Evolutionary conservation across 2,329 filamentous ascomycete species (phyloP), one percentile per base, ranked within the genome.

Genomic region (Penicillium sp.): DNA sequence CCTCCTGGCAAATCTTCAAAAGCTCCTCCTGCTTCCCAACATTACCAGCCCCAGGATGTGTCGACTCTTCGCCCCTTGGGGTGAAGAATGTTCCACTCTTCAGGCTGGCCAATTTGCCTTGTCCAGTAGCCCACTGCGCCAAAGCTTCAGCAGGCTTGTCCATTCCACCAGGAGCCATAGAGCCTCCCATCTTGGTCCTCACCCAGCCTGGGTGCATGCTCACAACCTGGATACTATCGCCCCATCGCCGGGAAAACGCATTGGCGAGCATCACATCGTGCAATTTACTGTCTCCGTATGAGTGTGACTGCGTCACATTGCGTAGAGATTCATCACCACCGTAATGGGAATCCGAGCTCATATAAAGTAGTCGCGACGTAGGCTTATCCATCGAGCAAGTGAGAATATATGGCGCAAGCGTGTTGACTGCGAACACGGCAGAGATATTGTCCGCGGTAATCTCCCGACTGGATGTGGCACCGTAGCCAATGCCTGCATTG

Each of bases 401-500:
- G 3, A 87, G 72, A 5, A 86, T 74, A 61, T 85, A 87, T 0
- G 84, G 84, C 16, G 84, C 83, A 0, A 87, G 63, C 0, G 78
- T 82, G 62, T 87, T 87, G 46, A 85, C 82, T 0, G 81, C 77
- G 48, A 84, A 82, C 1, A 84, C 73, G 1, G 76, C 74, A 0
- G 82, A 79, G 22, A 84, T 73, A 10, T 76, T 77, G 42, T 83
- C 79, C 4, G 64, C 67, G 0, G 79, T 82, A 14, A 68, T 73
- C 55, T 78, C 78, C 52, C 65, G 71, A 16, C 62, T 66, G 10
- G 67, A 66, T 3, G 68, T 73, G 6, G 60, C 52, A 58, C 70
- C 76, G 43, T 68, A 74, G 16, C 78, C 78, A 54, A 79, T 80
- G 3, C 82, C 84, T 0, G 84, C 84, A 58, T 86, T 87, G 73